These are phyloP conservation scores for Talaromyces atroroseus DNA, from an alignment of 2,329 filamentous ascomycete genomes.

Conservation along the genomic window DNA sequence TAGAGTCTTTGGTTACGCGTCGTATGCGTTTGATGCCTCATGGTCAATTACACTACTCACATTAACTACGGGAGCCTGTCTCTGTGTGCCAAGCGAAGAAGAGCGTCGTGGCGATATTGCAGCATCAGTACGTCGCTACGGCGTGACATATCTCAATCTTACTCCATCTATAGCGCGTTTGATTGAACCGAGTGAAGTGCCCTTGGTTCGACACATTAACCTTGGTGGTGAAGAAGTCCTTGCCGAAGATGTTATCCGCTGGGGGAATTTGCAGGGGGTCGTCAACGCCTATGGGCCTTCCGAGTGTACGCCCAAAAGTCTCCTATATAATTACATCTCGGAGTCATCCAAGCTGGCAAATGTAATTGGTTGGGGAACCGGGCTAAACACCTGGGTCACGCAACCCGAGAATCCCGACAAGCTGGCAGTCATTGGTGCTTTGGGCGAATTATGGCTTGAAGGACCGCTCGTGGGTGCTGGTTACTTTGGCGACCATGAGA, in stretches of 20 bases:
- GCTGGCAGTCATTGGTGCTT: conserved; percentile 29
- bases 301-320: conserved; percentile 10
- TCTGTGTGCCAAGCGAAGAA: conserved; percentile 7
- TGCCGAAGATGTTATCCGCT: not conserved
- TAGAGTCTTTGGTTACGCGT: conserved; percentile 8
- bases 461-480: conserved; percentile 27
- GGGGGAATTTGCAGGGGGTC: conserved; percentile 7
- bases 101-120: conserved; percentile 6
- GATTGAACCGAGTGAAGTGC: not conserved
- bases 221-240: conserved; percentile 2
- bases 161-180: conserved; percentile 6
- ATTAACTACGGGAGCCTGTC: conserved; percentile 8
- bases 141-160: not conserved
- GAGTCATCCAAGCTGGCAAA: not conserved
- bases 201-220: not conserved
- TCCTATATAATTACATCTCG: not conserved
- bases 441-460: conserved; percentile 40
- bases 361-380: not conserved
- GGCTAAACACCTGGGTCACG: conserved; percentile 7
- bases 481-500: conserved; percentile 24
- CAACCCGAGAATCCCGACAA: not conserved
- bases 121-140: not conserved
- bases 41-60: conserved; percentile 11
- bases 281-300: conserved; percentile 17
- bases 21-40: conserved; percentile 9